Evolutionary conservation across 2,329 filamentous ascomycete species (phyloP).

Genomic region (Calycina herbarum): DNA sequence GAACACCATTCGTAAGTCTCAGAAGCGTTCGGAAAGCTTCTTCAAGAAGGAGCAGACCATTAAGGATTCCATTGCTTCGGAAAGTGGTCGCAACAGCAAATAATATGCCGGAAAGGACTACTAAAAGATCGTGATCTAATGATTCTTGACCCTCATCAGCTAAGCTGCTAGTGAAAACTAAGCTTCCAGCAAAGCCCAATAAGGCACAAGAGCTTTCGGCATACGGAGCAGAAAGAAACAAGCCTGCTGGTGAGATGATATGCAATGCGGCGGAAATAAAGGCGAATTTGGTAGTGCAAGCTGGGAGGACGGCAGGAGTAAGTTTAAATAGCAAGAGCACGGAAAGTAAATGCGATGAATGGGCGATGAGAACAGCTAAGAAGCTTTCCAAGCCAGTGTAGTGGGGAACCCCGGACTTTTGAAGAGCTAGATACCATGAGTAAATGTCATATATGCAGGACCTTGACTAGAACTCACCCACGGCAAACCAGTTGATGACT

Average conservation of each 20-base stretch:
- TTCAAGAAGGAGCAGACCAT: conserved; percentile 66
- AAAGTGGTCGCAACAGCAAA: conserved; percentile 75
- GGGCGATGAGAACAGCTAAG: conserved; percentile 66
- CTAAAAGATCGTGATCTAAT: conserved; percentile 44
- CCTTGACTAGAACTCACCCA: conserved; percentile 23
- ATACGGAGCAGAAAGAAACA: conserved; percentile 88
- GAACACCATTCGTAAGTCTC: conserved; percentile 45
- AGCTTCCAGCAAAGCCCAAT: conserved; percentile 72
- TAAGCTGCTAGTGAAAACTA: conserved; percentile 61
- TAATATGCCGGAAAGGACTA: conserved; percentile 62
- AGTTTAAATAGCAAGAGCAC: conserved; percentile 71
- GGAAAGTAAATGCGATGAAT: conserved; percentile 74
- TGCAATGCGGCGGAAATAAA: conserved; percentile 73
- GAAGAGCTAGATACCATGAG: conserved; percentile 27
- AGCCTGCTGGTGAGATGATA: conserved; percentile 79
- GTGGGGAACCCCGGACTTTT: conserved; percentile 30
- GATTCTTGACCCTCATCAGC: conserved; percentile 37
- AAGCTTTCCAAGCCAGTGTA: conserved; percentile 46
- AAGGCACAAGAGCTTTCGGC: conserved; percentile 77
- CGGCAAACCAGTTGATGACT: conserved; percentile 39
- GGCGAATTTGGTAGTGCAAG: conserved; percentile 49
- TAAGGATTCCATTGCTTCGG: conserved; percentile 84
- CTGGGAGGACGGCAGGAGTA: conserved; percentile 54
- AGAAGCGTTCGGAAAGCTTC: conserved; percentile 57
- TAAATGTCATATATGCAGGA: neutral